phyloP scores from a whole-genome alignment of 2,329 filamentous ascomycete species.

The Fusarium begoniae region DNA sequence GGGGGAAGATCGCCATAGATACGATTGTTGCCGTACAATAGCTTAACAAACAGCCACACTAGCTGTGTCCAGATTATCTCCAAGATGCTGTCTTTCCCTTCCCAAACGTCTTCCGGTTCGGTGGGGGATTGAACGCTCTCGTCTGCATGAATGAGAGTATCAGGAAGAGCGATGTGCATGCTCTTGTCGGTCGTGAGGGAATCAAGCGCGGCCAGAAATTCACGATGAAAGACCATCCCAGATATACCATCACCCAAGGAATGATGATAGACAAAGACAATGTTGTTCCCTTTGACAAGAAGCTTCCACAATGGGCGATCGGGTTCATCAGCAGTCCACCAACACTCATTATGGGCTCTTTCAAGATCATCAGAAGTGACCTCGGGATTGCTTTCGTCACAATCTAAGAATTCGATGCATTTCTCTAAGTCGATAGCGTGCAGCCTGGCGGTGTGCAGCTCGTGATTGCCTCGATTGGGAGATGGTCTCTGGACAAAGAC shows the following conservation, averaged over 20 bases:
- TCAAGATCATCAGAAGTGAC: conserved; percentile 1
- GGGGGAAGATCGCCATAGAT: background rate
- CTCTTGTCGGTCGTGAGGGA: accelerated
- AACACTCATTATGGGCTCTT: conserved; percentile 25
- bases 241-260: conserved; percentile 27
- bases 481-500: background rate
- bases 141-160: background rate
- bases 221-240: conserved; percentile 11
- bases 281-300: conserved; percentile 12
- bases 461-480: background rate
- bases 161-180: too few species aligned
- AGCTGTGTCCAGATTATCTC: background rate
- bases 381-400: background rate
- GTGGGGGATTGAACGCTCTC: background rate
- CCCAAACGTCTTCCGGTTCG: background rate
- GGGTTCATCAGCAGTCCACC: conserved; percentile 16
- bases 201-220: conserved; percentile 23
- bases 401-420: conserved; percentile 14
- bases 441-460: conserved; percentile 5
- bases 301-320: conserved; percentile 29
- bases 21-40: background rate
- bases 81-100: background rate
- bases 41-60: background rate
- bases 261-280: conserved; percentile 32
- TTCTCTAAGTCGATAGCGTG: conserved; percentile 26